Evolutionary conservation across 2,329 filamentous ascomycete species (phyloP), one percentile per base, ranked within the genome.

Genomic region (Colletotrichum sp.): DNA sequence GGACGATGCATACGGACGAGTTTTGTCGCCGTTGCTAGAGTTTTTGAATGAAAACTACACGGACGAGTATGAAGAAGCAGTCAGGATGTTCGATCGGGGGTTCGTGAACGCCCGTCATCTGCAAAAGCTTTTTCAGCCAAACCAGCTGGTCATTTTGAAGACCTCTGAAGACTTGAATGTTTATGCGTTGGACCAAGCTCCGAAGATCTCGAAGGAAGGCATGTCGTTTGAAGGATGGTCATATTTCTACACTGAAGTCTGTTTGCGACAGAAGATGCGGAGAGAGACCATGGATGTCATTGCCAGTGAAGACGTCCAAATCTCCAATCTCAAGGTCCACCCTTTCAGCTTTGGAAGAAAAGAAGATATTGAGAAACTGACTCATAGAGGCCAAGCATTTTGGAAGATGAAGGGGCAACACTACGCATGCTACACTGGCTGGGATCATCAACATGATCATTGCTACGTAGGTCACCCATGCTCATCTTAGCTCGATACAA

Each of bases 151-250:
- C 0, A 18, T 38, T 16, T 1, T 8, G 3, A 38, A 38, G 0
- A 18, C 14, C 3, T 7, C 36, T 1, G 36, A 38, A 1, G 2
- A 38, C 7, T 16, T 38, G 3, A 8, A 38, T 1, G 34, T 16
- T 7, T 38, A 16, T 16, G 34, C 3, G 14, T 8, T 38, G 14
- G 34, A 38, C 3, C 5, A 6, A 0, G 3, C 14, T 0, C 34
- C 34, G 6, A 0, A 0, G 0, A 38, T n/a, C 0, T 3, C 2
- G 18, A 43, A 12, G 18, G 38, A 43, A 43, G 0, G 4, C 0
- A 1, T n/a, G 0, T 10, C 0, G 0, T 43, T 43, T 9, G 0
- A 4, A 6, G 38, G 8, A 43, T 43, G 38, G 38, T 43, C 38
- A 0, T 43, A n/a, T 12, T 2, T 1, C 8, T 43, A 43, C 2